These are phyloP conservation scores for Tillandsia leiboldiana DNA, from an alignment of 176 grass and related monocot genomes.

Conservation along the genomic window DNA sequence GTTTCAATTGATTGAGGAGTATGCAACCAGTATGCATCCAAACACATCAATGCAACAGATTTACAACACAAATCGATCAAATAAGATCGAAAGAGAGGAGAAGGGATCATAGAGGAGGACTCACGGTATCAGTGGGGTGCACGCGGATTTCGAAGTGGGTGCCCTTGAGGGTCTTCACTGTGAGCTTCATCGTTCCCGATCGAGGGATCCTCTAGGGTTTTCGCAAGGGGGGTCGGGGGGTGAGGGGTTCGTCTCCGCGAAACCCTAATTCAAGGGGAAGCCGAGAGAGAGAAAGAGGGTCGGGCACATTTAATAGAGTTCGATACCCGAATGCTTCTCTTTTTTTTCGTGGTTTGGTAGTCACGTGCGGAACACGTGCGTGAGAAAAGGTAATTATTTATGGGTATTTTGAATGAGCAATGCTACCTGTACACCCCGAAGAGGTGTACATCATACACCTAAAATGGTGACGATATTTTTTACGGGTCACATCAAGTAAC, in stretches of 20 bases:
- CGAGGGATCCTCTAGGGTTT: constrained; percentile 28
- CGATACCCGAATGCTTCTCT: neutral
- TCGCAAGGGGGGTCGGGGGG: neutral
- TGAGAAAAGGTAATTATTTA: too few relatives aligned
- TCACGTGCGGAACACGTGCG: too few relatives aligned
- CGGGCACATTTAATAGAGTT: neutral
- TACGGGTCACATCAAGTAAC: too few relatives aligned
- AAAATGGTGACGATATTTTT: too few relatives aligned
- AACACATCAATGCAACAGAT: too few relatives aligned
- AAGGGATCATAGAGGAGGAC: neutral
- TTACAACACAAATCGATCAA: neutral
- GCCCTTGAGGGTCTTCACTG: constrained; percentile 90
- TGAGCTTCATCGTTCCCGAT: constrained; percentile 58
- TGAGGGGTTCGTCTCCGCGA: neutral
- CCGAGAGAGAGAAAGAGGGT: neutral
- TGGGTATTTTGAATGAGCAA: too few relatives aligned
- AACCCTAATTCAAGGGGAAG: neutral
- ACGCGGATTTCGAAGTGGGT: constrained; percentile 78
- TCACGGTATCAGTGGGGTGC: constrained; percentile 69
- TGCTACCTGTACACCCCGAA: too few relatives aligned
- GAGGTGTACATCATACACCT: too few relatives aligned
- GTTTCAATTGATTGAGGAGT: too few relatives aligned
- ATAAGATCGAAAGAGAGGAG: neutral
- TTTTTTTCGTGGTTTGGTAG: too few relatives aligned
- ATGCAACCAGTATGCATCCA: too few relatives aligned